Conservation (phyloP, 495 filamentous ascomycete genomes). For the Aspergillus campestris region DNA sequence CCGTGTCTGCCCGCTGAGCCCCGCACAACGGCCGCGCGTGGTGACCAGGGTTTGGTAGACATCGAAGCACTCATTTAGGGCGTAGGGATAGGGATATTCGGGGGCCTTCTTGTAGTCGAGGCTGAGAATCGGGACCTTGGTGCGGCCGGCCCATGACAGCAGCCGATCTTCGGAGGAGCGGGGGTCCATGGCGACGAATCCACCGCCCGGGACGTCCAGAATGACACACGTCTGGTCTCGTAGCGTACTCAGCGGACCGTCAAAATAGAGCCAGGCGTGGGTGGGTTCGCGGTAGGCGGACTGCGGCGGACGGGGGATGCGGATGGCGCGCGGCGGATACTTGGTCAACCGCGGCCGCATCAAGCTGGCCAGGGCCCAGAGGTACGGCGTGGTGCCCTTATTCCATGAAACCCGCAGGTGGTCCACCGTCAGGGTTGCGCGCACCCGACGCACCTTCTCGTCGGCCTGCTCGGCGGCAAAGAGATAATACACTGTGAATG, state of each 20-base stretch:
- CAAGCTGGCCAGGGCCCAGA: conserved; percentile 58
- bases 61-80: conserved; percentile 92
- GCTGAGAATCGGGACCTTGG: conserved; percentile 76
- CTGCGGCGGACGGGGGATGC: conserved; percentile 69
- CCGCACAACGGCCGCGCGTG: conserved; percentile 71
- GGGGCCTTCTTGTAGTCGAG: conserved; percentile 93
- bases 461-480: conserved; percentile 90
- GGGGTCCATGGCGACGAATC: conserved; percentile 93
- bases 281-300: conserved; percentile 79
- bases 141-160: conserved; percentile 78
- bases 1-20: conserved; percentile 59
- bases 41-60: conserved; percentile 76
- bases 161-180: conserved; percentile 87
- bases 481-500: conserved; percentile 83
- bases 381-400: conserved; percentile 77
- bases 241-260: conserved; percentile 72
- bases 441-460: conserved; percentile 91
- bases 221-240: conserved; percentile 73
- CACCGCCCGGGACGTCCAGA: conserved; percentile 87
- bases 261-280: conserved; percentile 86
- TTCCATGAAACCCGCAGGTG: conserved; percentile 94
- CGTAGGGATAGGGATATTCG: conserved; percentile 91
- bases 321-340: conserved; percentile 70
- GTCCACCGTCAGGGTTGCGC: conserved; percentile 78
- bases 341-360: conserved; percentile 69